Base-by-base conservation (phyloP, 2,329 filamentous ascomycete genomes). In the Aspergillus pseudoterreus region DNA sequence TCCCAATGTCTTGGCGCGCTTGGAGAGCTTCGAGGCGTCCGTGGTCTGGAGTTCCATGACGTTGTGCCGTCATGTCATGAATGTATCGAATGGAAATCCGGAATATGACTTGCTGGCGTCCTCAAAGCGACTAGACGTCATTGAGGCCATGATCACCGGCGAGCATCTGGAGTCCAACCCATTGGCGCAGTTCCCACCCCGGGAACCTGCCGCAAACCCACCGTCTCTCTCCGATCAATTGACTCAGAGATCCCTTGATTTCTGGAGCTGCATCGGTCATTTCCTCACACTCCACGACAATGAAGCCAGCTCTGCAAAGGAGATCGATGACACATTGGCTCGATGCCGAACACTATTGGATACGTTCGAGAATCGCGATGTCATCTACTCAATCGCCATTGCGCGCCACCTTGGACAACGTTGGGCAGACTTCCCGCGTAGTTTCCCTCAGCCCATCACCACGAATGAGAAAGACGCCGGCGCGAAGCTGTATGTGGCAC, bases 311-410 rank as follows among this genome's bases (percentile, higher is more conserved):
- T 69, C 63, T 52, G 74, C 72, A 52, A 82, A 79, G 60, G 77
- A 80, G 49, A 82, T 90, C 33, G 86, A 91, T 48, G 80, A 84
- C 22, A 81, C 83, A 1, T 75, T 96, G 27, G 71, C 71, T 4
- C 79, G 79, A 47, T 82, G 90, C 69, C 84, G 90, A 30, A 80
- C 80, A 50, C 78, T 92, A 19, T 78, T 96, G 11, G 87, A 90
- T 59, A 87, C 87, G 44, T 82, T 86, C 21, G 92, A 96, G 72
- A 94, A 92, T 63, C 84, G 92, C 48, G 91, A 96, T 67, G 86
- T 96, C 15, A 82, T 96, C 51, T 96, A 96, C 71, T 94, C 89
- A 0, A 86, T 96, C 58, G 89, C 88, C 8, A 83, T 95, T 50
- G 84, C 88, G 14, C 84, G 90, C 22, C 84, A 92, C 56, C 78